phyloP scores from a whole-genome alignment of 139 green algal genomes.

The Chlamydomonas schloesseri region DNA sequence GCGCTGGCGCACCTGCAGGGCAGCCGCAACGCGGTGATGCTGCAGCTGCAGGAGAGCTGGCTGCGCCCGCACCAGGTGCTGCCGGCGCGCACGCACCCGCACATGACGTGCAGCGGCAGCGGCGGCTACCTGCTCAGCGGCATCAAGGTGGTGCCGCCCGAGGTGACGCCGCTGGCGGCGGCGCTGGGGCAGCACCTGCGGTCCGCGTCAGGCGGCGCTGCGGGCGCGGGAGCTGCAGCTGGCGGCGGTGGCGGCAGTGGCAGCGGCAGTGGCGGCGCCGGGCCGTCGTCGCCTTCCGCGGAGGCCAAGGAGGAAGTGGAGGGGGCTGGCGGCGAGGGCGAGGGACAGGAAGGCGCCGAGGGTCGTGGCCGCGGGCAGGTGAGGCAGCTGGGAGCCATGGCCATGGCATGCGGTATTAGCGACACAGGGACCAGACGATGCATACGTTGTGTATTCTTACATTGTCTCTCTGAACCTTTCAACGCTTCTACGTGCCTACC shows the following conservation, averaged over 20 bases:
- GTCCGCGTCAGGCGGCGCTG: too few species aligned
- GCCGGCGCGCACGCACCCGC: slow-evolving; percentile 83
- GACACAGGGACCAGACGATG: too few species aligned
- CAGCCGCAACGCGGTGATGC: slow-evolving; percentile 55
- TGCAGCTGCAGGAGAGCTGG: slow-evolving; percentile 84
- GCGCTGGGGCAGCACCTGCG: background rate
- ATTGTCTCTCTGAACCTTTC: too few species aligned
- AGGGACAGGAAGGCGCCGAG: background rate
- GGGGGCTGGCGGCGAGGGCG: background rate
- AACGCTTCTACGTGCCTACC: too few species aligned
- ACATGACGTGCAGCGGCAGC: slow-evolving; percentile 83
- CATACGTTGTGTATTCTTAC: too few species aligned
- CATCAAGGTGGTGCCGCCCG: slow-evolving; percentile 51
- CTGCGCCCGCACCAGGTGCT: slow-evolving; percentile 86
- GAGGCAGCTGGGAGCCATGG: too few species aligned
- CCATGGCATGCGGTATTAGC: background rate
- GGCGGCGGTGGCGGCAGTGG: background rate
- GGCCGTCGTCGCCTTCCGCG: background rate
- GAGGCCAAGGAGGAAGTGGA: background rate
- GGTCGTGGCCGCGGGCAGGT: too few species aligned
- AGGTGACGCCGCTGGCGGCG: slow-evolving; percentile 3
- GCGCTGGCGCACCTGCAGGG: slow-evolving; percentile 50
- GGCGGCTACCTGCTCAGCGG: slow-evolving; percentile 88
- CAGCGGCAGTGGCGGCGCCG: background rate
- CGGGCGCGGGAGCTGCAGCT: background rate